Base-by-base conservation (phyloP, 768 basidiomycete genomes). In the Hygrocybe punicea region DNA sequence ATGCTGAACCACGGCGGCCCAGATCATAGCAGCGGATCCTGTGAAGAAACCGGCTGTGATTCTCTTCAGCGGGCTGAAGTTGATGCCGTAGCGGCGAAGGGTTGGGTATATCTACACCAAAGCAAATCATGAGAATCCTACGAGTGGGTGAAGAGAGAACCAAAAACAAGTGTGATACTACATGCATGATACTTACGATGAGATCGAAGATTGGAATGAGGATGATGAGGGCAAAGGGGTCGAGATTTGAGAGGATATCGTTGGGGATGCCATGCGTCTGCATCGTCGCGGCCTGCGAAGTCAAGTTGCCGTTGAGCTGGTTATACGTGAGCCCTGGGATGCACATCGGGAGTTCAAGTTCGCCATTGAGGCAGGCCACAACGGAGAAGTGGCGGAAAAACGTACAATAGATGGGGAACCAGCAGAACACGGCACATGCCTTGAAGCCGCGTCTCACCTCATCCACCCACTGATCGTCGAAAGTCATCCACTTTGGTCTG, bases 271-370 rank as follows among this genome's bases (percentile, higher is more conserved):
- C 86, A 60, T 89, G 74, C 1, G 84, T 84, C 7, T 67, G 67
- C 89, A 91, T 89, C 0, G 85, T 85, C 2, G 87, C 89, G 19
- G 89, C 89, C 69, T 89, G 87, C 4, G 89, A 89, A 1, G 81
- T 84, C 69, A 91, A 63, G 67, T 91, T 91, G 73, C 84, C 88
- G 73, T 86, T 84, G 53, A 91, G 63, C 65, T 91, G 89, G 66
- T 86, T 87, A 69, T 90, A 89, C 0, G 86, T 79, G 48, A 90
- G 79, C 87, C 87, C 85, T 87, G 37, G 16, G 35, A 11, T 24
- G 13, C 81, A 76, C 13, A 76, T 76, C 37, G 79, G 74, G 72
- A 73, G 76, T 57, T 63, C 59, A 61, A 76, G 74, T 52, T 29
- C 60, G 24, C 23, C 53, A n/a, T n/a, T n/a, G n/a, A n/a, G n/a